Evolutionary conservation across 2,329 filamentous ascomycete species (phyloP).

Genomic region (Aspergillus sp.): DNA sequence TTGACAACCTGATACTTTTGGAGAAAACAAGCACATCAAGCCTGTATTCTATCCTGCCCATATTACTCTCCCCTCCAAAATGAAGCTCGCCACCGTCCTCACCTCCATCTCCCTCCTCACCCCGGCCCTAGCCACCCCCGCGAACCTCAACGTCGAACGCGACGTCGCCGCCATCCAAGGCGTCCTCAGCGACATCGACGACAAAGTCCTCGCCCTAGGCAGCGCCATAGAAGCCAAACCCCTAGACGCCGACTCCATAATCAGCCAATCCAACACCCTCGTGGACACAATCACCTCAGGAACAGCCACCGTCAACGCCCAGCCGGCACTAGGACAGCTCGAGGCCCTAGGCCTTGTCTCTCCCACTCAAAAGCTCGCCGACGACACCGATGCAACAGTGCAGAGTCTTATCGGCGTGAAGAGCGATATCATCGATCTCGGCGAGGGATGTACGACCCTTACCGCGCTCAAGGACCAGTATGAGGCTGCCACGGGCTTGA

Average conservation of each 20-base stretch:
- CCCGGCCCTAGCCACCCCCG: conserved; percentile 13
- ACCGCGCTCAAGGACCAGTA: conserved; percentile 4
- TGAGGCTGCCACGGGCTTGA: not conserved
- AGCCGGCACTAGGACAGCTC: conserved; percentile 1
- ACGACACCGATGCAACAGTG: conserved; percentile 7
- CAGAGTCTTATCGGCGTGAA: conserved; percentile 8
- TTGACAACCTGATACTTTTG: not conserved
- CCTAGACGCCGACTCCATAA: conserved; percentile 5
- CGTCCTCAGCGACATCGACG: conserved; percentile 13
- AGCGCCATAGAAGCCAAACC: not conserved
- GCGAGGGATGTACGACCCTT: conserved; percentile 4
- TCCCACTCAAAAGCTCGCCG: conserved; percentile 13
- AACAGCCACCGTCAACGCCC: conserved; percentile 9
- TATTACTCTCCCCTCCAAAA: not conserved
- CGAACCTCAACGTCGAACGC: not conserved
- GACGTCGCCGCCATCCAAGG: conserved; percentile 14
- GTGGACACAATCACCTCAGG: conserved; percentile 14
- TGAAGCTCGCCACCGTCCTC: conserved; percentile 8
- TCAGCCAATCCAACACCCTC: conserved; percentile 7
- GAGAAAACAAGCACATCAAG: not conserved
- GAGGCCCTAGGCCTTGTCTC: conserved; percentile 16
- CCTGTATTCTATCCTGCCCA: too few relatives aligned
- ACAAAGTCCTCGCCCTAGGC: conserved; percentile 13
- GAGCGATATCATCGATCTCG: conserved; percentile 7
- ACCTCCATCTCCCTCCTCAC: not conserved